Conservation (phyloP, 2,329 filamentous ascomycete species). For the Fusarium sp. region DNA sequence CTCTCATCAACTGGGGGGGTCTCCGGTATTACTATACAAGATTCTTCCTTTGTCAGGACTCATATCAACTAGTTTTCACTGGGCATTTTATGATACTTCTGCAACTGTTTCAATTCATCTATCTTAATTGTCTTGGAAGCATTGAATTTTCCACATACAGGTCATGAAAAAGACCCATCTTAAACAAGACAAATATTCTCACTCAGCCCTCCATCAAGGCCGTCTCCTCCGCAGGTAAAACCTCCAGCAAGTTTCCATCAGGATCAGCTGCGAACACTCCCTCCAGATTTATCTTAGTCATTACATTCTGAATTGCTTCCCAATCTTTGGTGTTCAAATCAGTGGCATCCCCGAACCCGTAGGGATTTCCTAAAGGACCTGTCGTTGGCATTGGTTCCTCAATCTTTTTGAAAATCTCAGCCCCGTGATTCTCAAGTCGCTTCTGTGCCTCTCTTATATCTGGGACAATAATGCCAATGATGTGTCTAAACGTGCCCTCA, state of each 20-base stretch:
- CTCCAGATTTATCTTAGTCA: background rate
- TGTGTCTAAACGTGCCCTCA: conserved; percentile 6
- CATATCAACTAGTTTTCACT: too few relatives aligned
- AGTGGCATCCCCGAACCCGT: conserved; percentile 1
- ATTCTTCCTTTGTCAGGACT: too few relatives aligned
- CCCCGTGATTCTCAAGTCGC: conserved; percentile 6
- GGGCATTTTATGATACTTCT: too few relatives aligned
- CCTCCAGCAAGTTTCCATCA: conserved; percentile 14
- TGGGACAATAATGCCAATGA: conserved; percentile 13
- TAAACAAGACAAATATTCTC: too few relatives aligned
- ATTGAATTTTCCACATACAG: too few relatives aligned
- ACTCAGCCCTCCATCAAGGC: background rate
- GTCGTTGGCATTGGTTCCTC: background rate
- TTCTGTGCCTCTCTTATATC: conserved; percentile 6
- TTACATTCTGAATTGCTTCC: background rate
- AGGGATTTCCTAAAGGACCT: background rate
- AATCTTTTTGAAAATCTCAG: conserved; percentile 13
- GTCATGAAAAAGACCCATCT: too few relatives aligned
- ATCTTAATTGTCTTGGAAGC: too few relatives aligned
- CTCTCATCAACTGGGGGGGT: too few relatives aligned
- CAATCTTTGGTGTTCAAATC: background rate
- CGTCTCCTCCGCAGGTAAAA: conserved; percentile 4
- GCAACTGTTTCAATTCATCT: too few relatives aligned
- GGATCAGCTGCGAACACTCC: conserved; percentile 11
- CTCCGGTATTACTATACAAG: too few relatives aligned